A percentile compares a stretch with the other conserved stretches of the same genome.
Evolutionary conservation across 495 filamentous ascomycete genomes (phyloP).

Genomic region (Hypoxylon fragiforme): DNA sequence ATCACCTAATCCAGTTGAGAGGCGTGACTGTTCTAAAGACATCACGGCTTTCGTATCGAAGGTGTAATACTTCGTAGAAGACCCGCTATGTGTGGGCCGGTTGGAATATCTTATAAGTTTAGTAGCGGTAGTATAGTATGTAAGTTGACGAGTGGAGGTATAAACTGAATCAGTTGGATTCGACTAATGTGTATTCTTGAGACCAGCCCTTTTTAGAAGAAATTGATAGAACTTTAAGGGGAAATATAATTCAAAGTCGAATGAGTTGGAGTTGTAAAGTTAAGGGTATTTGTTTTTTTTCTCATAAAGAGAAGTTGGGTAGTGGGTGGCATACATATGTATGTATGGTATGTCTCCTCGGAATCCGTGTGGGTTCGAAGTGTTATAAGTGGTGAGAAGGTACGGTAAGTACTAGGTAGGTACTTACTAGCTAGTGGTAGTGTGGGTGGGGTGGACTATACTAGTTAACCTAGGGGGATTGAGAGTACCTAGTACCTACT

Average conservation of each 20-base stretch:
- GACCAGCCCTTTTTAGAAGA: conserved; percentile 36
- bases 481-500: no score
- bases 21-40: conserved; percentile 30
- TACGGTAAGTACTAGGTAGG: no score
- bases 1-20: conserved; percentile 11
- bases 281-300: conserved; percentile 15
- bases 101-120: conserved; percentile 4
- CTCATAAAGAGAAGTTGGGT: conserved; percentile 35
- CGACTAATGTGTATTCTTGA: conserved; percentile 37
- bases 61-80: no score
- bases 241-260: background rate
- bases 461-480: no score
- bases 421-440: no score
- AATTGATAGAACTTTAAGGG: conserved; percentile 24
- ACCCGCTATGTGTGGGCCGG: conserved; percentile 15
- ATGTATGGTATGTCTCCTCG: conserved; percentile 20
- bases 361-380: background rate
- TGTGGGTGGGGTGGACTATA: no score
- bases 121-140: conserved; percentile 2
- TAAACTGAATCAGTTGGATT: conserved; percentile 26
- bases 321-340: conserved; percentile 29
- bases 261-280: conserved; percentile 6
- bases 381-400: background rate
- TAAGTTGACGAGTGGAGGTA: conserved; percentile 9
- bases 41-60: conserved; percentile 25